Evolutionary conservation across 2,329 filamentous ascomycete genomes (phyloP), one percentile per base, ranked within the genome.

Genomic region (Hypoxylon sp.): DNA sequence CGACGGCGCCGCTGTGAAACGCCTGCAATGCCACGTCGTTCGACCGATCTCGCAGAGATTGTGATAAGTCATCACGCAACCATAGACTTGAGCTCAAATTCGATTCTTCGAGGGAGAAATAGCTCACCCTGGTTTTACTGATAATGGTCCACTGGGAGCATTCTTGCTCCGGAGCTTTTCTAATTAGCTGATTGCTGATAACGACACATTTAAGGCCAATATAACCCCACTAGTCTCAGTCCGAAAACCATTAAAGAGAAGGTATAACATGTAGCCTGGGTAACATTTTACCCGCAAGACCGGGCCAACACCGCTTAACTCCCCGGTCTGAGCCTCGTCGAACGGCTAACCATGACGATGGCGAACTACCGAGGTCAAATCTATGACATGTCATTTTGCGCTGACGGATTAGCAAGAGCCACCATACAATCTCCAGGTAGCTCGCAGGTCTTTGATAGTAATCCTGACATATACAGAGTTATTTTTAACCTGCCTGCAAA

Each of bases 31-130:
- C 50, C 58, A 71, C 61, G 60, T 67, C 66, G 60, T 50, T 70
- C 39, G 51, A 70, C 69, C 69, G 69, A 71, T 70, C 69, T 71
- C 69, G 69, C 69, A 70, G 61, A 70, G 57, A 53, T 63, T 70
- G 42, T 70, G 69, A 71, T 66, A 63, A 53, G 66, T 66, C 61
- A 60, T 64, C 51, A 42, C 63, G 44, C 59, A 68, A 57, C 39
- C 11, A 35, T 51, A 57, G 33, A 57, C 55, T 47, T 61, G 22
- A 53, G 33, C 44, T 55, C 48, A 66, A 39, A 61, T 47, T 44
- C 5, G 26, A 24, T 42, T 66, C 47, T 66, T 46, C 14, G 24
- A 51, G 11, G 29, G 37, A 47, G 39, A 51, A 50, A 46, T 42
- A 14, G 13, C 35, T 29, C 17, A 60, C 22, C 51, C 31, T n/a